Conservation (phyloP, 768 basidiomycete genomes). For the Podaxis sp. region DNA sequence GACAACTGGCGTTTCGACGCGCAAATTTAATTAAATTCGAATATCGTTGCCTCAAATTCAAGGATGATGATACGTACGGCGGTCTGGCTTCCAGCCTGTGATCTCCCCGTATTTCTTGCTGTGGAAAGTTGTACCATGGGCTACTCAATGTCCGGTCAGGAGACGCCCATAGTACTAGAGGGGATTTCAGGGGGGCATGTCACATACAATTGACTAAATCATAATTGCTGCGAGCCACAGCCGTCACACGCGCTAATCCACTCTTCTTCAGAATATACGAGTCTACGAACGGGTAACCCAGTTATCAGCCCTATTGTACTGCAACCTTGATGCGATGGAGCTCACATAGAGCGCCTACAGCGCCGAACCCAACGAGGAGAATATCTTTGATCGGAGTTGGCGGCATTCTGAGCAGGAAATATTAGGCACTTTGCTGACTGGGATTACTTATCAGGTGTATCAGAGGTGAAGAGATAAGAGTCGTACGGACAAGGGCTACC, state of each 20-base stretch:
- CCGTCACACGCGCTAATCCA: slow-evolving; percentile 64
- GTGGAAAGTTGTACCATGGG: slow-evolving; percentile 52
- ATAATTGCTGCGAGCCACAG: slow-evolving; percentile 72
- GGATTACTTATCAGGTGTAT: neutral
- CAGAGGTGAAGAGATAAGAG: neutral
- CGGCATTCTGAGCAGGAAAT: neutral
- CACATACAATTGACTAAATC: slow-evolving; percentile 48
- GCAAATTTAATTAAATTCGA: neutral
- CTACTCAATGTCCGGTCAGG: slow-evolving; percentile 27
- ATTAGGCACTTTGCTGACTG: neutral
- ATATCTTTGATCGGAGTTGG: slow-evolving; percentile 41
- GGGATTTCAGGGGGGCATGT: neutral
- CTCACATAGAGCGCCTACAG: slow-evolving; percentile 65
- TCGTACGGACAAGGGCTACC: neutral
- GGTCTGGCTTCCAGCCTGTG: slow-evolving; percentile 60
- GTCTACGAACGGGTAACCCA: slow-evolving; percentile 34
- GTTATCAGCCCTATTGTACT: neutral
- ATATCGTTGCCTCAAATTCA: neutral
- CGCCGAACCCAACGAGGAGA: slow-evolving; percentile 65
- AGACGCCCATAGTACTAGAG: neutral
- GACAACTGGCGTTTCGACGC: slow-evolving; percentile 42
- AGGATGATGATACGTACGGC: slow-evolving; percentile 42
- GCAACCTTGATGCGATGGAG: neutral
- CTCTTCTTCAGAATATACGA: slow-evolving; percentile 56
- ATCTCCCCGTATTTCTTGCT: slow-evolving; percentile 62